Evolutionary conservation across 371 early-diverging fungal genomes (phyloP).

Genomic region (Rhizopus arrhizus): DNA sequence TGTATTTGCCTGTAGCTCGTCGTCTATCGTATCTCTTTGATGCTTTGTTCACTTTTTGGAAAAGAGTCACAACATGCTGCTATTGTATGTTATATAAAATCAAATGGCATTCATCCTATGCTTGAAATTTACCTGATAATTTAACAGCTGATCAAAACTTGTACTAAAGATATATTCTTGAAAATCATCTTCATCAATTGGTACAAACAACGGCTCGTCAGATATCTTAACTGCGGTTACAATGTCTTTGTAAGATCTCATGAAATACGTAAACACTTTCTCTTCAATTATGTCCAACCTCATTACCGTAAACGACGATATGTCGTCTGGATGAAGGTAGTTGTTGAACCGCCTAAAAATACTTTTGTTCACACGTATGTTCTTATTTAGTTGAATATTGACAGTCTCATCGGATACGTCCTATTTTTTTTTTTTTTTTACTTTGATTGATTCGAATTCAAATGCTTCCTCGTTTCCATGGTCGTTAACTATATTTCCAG

Average conservation of each 20-base stretch:
- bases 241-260: constrained; percentile 1
- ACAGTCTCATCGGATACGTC: constrained; percentile 2
- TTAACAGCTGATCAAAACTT: constrained; percentile 4
- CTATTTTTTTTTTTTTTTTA: constrained; percentile 1
- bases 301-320: neutral
- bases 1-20: neutral
- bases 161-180: neutral
- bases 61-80: neutral
- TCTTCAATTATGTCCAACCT: neutral
- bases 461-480: neutral
- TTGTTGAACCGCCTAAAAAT: constrained; percentile 3
- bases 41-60: neutral
- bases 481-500: no score
- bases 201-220: constrained; percentile 4
- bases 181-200: constrained; percentile 7
- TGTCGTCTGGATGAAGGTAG: neutral
- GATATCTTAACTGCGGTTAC: constrained; percentile 4
- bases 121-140: constrained; percentile 1
- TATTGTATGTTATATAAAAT: constrained; percentile 3
- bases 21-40: neutral
- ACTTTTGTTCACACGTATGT: constrained; percentile 11
- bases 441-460: constrained; percentile 3
- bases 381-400: constrained; percentile 8
- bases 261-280: constrained; percentile 1
- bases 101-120: neutral